Percentiles rank a stretch among this genome's conserved stretches.
These are phyloP conservation scores for Calonectria hongkongensis DNA, from an alignment of 2,329 filamentous ascomycete species.

Conservation along the genomic window DNA sequence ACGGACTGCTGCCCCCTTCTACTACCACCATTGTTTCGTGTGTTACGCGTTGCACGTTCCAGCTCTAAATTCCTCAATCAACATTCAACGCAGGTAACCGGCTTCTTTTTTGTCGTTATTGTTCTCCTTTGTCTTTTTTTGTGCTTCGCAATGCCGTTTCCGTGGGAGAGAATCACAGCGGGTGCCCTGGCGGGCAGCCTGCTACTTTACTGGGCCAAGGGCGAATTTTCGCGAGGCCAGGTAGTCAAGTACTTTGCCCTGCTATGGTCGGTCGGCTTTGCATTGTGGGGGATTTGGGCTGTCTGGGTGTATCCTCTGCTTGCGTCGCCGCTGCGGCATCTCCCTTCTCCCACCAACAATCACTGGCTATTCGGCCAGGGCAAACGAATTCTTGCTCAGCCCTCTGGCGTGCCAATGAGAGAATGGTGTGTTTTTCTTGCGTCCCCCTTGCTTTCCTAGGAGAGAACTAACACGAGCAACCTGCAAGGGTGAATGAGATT, in stretches of 20 bases:
- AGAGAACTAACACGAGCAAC: conserved; percentile 51
- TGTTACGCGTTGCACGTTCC: conserved; percentile 23
- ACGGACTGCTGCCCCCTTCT: conserved; percentile 38
- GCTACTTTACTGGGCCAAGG: conserved; percentile 44
- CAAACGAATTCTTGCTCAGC: conserved; percentile 60
- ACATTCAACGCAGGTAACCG: not conserved
- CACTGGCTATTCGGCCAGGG: conserved; percentile 71
- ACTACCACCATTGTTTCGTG: conserved; percentile 38
- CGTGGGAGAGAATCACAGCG: conserved; percentile 51
- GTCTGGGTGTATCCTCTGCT: conserved; percentile 69
- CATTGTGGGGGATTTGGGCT: conserved; percentile 63
- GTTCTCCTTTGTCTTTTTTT: not conserved
- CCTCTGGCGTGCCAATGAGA: conserved; percentile 66
- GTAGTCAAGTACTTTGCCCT: conserved; percentile 60
- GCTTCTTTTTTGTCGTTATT: not conserved
- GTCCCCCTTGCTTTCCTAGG: not conserved
- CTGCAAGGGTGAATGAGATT: conserved; percentile 73
- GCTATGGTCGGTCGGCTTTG: conserved; percentile 60
- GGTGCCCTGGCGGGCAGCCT: conserved; percentile 52
- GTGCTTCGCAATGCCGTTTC: conserved; percentile 47
- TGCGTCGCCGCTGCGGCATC: conserved; percentile 69
- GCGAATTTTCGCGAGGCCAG: conserved; percentile 55
- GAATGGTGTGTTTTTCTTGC: conserved; percentile 65
- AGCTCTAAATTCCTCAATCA: conserved; percentile 6
- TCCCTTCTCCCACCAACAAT: conserved; percentile 66